Base-by-base conservation (phyloP, 192 early-diverging fungal genomes). In the Coemansia sp. region DNA sequence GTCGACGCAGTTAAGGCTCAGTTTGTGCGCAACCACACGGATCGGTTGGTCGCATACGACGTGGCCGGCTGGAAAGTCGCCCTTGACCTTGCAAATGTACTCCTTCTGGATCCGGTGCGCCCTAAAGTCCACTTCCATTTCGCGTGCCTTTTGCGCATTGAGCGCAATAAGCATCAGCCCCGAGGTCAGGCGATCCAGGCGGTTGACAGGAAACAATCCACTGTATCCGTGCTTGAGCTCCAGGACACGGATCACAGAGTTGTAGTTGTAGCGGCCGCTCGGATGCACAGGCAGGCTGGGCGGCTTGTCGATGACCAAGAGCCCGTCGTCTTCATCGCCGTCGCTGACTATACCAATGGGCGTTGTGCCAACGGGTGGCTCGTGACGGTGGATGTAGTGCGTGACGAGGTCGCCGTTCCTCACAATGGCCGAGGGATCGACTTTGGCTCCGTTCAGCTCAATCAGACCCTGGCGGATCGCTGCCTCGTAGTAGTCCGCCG, bases 151-250 rank as follows among this genome's bases (percentile, higher is more conserved):
- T 20, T 81, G 73, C 6, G 84, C 64, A 20, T 83, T 87, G 5
- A 79, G 74, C 0, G 89, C 91, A 13, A 99, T 83, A 6, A 99
- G 77, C 85, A 94, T 86, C 8, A 99, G 64, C 7, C 97, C 97
- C 2, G 95, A 97, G 0, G 97, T 99, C 43, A 97, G 83, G 18
- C 95, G 84, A 82, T 99, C 97, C 59, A 99, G 79, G 37, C 97
- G 82, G 77, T 99, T 97, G 33, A 91, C 82, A 21, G 94, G 88
- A 56, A 68, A 85, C 31, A 92, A 69, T 23, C 76, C 68, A n/a
- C 61, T 49, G 53, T 86, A 85, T 2, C 86, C 84, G 30, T 86
- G 84, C 52, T 90, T 84, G n/a, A 79, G 82, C 66, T 81, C 74
- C 70, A 94, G 58, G 28, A 94, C 87, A 60, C 88, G 85, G 6